A percentile compares a stretch with the other conserved stretches of the same genome.
Conservation (phyloP, 1,284 basidiomycete species). For the Somion occarium region DNA sequence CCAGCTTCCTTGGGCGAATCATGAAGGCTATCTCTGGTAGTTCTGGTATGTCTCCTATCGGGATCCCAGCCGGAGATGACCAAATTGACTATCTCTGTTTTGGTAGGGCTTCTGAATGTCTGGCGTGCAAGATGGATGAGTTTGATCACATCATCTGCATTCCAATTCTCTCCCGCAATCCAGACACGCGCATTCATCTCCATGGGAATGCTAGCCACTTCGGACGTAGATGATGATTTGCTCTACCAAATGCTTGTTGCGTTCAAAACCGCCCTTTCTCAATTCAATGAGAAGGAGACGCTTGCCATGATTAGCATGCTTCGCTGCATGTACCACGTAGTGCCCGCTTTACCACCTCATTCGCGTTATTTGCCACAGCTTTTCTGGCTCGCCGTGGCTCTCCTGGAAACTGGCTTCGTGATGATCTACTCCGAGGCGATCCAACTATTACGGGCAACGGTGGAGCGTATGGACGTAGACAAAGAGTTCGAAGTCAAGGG, state of each 20-base stretch:
- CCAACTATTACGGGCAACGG: constrained; percentile 57
- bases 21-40: constrained; percentile 64
- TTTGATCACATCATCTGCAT: constrained; percentile 86
- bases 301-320: constrained; percentile 81
- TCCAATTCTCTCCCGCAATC: constrained; percentile 87
- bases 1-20: constrained; percentile 59
- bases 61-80: constrained; percentile 23
- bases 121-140: constrained; percentile 96
- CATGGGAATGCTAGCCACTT: constrained; percentile 73
- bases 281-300: constrained; percentile 68
- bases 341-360: constrained; percentile 61
- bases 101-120: constrained; percentile 72
- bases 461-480: constrained; percentile 64
- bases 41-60: constrained; percentile 44
- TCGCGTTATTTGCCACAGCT: constrained; percentile 73
- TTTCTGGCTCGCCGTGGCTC: constrained; percentile 83
- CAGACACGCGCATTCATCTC: constrained; percentile 88
- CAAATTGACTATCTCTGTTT: neutral
- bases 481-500: constrained; percentile 50
- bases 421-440: constrained; percentile 72
- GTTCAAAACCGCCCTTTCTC: constrained; percentile 60
- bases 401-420: constrained; percentile 74
- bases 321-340: constrained; percentile 75
- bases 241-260: constrained; percentile 88
- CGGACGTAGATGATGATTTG: constrained; percentile 84